phyloP scores from a whole-genome alignment of 768 basidiomycete genomes.

The Russula brevipes region DNA sequence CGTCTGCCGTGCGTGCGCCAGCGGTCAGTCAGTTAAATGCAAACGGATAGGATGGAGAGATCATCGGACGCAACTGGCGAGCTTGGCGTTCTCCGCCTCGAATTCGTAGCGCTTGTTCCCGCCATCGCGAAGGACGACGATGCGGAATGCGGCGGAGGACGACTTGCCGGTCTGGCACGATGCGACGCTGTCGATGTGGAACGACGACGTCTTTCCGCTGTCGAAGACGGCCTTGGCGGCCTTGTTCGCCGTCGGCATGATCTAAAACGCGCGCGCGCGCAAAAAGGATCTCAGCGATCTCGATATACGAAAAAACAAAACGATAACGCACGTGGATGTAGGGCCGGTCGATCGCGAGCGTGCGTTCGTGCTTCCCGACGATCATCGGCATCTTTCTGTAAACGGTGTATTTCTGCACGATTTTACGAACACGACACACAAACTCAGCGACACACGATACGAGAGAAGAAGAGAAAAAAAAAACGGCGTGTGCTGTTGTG shows the following conservation, averaged over 20 bases:
- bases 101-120: constrained; percentile 93
- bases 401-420: constrained; percentile 75
- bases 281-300: background rate
- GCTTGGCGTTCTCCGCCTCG: constrained; percentile 82
- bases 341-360: constrained; percentile 89
- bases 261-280: constrained; percentile 41
- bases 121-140: constrained; percentile 67
- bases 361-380: constrained; percentile 83
- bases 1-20: constrained; percentile 43
- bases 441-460: background rate
- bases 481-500: too few relatives aligned
- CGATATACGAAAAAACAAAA: background rate
- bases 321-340: constrained; percentile 70
- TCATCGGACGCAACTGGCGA: constrained; percentile 51
- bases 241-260: constrained; percentile 81
- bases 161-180: constrained; percentile 79
- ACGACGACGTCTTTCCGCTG: constrained; percentile 85
- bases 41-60: background rate
- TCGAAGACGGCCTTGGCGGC: constrained; percentile 73
- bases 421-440: too few relatives aligned
- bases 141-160: constrained; percentile 72
- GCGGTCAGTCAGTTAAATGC: background rate
- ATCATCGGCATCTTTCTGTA: constrained; percentile 94
- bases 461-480: background rate
- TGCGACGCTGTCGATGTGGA: constrained; percentile 83